Conservation (phyloP, 495 filamentous ascomycete genomes). For the Alectoria sarmentosa region DNA sequence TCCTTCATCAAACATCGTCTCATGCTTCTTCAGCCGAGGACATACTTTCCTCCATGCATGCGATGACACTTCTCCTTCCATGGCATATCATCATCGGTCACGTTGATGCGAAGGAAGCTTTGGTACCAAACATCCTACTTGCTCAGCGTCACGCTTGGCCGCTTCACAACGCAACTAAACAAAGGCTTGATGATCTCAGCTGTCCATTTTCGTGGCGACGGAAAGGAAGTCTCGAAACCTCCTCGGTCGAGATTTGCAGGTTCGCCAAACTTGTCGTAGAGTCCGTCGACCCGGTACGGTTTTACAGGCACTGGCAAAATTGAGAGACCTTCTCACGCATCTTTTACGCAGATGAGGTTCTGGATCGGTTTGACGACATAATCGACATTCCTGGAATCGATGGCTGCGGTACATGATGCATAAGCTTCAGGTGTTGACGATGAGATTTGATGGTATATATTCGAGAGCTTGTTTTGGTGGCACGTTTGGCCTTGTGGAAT, state of each 20-base stretch:
- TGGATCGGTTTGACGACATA: background rate
- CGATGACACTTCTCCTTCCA: constrained; percentile 2
- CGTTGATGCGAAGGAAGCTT: background rate
- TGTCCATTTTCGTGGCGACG: background rate
- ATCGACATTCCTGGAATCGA: background rate
- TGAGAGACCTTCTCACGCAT: background rate
- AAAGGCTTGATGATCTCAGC: background rate
- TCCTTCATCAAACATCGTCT: background rate
- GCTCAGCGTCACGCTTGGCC: background rate
- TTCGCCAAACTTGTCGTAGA: background rate
- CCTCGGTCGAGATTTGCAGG: background rate
- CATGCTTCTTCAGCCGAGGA: background rate
- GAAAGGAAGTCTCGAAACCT: background rate
- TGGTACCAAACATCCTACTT: background rate
- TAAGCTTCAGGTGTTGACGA: background rate
- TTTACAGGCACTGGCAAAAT: background rate
- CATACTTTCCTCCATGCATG: background rate
- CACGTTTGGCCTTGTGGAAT: background rate
- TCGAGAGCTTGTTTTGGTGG: background rate
- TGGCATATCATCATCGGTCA: constrained; percentile 4
- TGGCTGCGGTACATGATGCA: background rate
- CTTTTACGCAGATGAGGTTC: background rate
- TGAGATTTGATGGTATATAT: background rate
- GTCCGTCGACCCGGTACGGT: background rate
- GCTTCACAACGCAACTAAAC: background rate